These are phyloP conservation scores for Brassica juncea DNA, from an alignment of 345 rosid genomes.

Conservation along the genomic window DNA sequence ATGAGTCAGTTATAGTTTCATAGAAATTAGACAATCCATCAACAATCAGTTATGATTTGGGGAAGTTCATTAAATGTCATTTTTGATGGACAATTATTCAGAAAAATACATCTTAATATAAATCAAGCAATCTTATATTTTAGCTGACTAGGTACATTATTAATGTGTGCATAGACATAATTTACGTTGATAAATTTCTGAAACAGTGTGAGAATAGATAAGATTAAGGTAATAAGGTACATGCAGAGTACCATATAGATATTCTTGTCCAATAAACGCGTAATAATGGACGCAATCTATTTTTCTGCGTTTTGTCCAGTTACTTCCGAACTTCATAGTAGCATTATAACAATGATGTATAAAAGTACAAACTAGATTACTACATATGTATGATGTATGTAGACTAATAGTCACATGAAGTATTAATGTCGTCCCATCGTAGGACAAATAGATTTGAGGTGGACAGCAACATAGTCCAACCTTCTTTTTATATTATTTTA, in stretches of 20 bases:
- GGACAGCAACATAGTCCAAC: slow-evolving; percentile 35
- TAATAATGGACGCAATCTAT: slow-evolving; percentile 13
- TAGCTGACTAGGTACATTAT: not conserved
- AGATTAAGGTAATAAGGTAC: not conserved
- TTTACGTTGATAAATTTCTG: not conserved
- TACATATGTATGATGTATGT: not conserved
- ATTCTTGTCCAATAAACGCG: not conserved
- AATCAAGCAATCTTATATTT: not conserved
- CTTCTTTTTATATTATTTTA: slow-evolving; percentile 1
- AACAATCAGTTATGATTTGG: too few relatives aligned
- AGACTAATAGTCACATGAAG: not conserved
- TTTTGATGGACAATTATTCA: too few relatives aligned
- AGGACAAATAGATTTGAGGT: slow-evolving; percentile 40
- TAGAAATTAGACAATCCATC: too few relatives aligned
- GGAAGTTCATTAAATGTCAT: too few relatives aligned
- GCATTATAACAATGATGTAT: not conserved
- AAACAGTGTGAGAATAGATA: not conserved
- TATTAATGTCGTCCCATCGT: slow-evolving; percentile 39
- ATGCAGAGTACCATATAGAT: not conserved
- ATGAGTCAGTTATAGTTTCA: too few relatives aligned
- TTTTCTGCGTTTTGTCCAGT: slow-evolving; percentile 3
- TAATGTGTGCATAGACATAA: not conserved
- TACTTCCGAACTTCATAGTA: not conserved
- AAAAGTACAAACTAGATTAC: not conserved
- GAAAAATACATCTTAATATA: too few relatives aligned